These are phyloP conservation scores for Anthoceros angustus DNA, from an alignment of 225 moss, liverwort and hornwort genomes.

Conservation along the genomic window DNA sequence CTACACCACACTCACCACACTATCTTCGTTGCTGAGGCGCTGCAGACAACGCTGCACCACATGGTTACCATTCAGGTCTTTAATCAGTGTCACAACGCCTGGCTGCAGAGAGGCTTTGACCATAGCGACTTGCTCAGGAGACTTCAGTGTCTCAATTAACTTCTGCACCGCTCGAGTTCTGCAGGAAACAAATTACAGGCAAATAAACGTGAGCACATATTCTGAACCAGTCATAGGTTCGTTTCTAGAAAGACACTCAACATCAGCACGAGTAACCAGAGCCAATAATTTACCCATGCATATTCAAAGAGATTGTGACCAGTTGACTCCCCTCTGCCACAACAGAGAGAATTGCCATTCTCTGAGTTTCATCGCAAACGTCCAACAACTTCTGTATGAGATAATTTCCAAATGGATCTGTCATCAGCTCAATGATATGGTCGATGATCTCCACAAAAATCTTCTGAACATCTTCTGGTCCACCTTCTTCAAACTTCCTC, in stretches of 20 bases:
- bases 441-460: conserved; percentile 89
- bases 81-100: conserved; percentile 86
- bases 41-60: conserved; percentile 93
- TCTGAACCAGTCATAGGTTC: neutral
- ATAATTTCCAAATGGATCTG: conserved; percentile 93
- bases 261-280: neutral
- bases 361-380: conserved; percentile 72
- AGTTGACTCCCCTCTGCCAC: conserved; percentile 84
- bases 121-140: conserved; percentile 85
- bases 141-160: conserved; percentile 87
- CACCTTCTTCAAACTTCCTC: conserved; percentile 97
- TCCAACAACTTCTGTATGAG: conserved; percentile 89
- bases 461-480: conserved; percentile 87
- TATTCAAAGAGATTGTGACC: conserved; percentile 81
- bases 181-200: conserved; percentile 2
- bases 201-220: neutral
- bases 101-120: conserved; percentile 76
- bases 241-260: neutral
- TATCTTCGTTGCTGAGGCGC: conserved; percentile 74
- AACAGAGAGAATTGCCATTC: conserved; percentile 91
- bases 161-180: conserved; percentile 98
- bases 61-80: conserved; percentile 94
- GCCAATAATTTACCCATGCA: conserved; percentile 66
- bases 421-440: conserved; percentile 93
- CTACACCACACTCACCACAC: conserved; percentile 39